Evolutionary conservation across 805 yeast species (phyloP), one percentile per base, ranked within the genome.

Genomic region (Starmerella stigmatis): DNA sequence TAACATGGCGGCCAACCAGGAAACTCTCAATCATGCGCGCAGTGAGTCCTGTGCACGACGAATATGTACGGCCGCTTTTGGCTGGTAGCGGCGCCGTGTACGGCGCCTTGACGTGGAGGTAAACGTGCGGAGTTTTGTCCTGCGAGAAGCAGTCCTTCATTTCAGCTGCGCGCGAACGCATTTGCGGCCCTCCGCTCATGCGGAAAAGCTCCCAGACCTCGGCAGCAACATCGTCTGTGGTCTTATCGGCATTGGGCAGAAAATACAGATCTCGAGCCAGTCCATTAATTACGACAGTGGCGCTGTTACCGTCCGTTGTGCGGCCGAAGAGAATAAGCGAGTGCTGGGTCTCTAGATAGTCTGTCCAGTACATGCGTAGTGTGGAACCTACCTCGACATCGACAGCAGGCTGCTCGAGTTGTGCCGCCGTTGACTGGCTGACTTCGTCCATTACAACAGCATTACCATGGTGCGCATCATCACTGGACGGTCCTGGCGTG

Each of bases 341-440:
- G 53, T 73, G 73, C 47, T 79, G 83, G 11, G 81, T 76, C 60
- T 89, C 97, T 20, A 81, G 71, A 61, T 78, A 86, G 63, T 92
- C 98, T 25, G 83, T 64, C 96, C 96, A 92, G 62, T 73, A 92
- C 79, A 89, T 78, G 55, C 75, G 74, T 59, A 86, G 15, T 4
- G 23, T 23, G 19, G 44, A 8, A 26, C 43, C 45, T 4, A 37
- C 35, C 28, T 26, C 22, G 13, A 33, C 8, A 11, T 20, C n/a
- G 27, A 37, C 30, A 11, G 25, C 22, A 4, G 30, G 20, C 22
- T 25, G 29, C 19, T 44, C 53, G 7, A 44, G 22, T 13, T 45
- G 51, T 17, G 40, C 49, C 7, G 45, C 29, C 12, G 33, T 49
- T 9, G 38, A 41, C n/a, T 43, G 29, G 43, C 43, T 33, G 8